phyloP scores from a whole-genome alignment of 192 early-diverging fungal genomes.

The Backusella circina region DNA sequence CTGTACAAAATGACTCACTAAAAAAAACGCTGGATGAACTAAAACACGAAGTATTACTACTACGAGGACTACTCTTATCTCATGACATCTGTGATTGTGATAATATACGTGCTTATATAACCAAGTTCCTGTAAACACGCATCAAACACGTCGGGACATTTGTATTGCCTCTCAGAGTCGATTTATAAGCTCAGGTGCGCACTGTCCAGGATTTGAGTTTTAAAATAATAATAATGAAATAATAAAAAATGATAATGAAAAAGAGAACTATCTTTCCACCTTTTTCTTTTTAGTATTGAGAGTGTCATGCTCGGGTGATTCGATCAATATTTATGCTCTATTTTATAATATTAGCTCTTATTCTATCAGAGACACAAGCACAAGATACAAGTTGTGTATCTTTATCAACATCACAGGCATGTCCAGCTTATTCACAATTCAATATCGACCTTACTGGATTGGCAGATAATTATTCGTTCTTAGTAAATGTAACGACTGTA shows the following conservation, averaged over 20 bases:
- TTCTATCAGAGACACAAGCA: neutral
- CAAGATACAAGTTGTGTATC: conserved; percentile 2
- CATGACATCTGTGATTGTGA: conserved; percentile 23
- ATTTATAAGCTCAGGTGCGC: neutral
- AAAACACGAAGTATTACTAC: conserved; percentile 16
- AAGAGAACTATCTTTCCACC: neutral
- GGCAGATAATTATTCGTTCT: neutral
- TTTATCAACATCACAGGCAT: conserved; percentile 6
- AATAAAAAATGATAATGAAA: neutral
- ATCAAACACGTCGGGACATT: neutral
- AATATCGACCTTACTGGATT: conserved; percentile 17
- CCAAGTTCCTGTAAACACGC: neutral
- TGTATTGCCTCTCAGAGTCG: neutral
- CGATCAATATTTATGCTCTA: neutral
- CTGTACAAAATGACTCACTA: conserved; percentile 13
- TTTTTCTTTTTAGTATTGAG: neutral
- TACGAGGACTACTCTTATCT: conserved; percentile 15
- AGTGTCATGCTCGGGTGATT: neutral
- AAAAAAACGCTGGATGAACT: neutral
- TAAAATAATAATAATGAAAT: neutral
- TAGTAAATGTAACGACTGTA: conserved; percentile 13
- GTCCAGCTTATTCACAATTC: conserved; percentile 22
- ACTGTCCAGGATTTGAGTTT: neutral
- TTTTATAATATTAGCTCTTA: neutral
- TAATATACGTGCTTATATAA: neutral